A percentile compares a stretch with the other conserved stretches of the same genome.
Evolutionary conservation across 2,329 filamentous ascomycete genomes (phyloP).

Genomic region (Neoscytalidium dimidiatum): DNA sequence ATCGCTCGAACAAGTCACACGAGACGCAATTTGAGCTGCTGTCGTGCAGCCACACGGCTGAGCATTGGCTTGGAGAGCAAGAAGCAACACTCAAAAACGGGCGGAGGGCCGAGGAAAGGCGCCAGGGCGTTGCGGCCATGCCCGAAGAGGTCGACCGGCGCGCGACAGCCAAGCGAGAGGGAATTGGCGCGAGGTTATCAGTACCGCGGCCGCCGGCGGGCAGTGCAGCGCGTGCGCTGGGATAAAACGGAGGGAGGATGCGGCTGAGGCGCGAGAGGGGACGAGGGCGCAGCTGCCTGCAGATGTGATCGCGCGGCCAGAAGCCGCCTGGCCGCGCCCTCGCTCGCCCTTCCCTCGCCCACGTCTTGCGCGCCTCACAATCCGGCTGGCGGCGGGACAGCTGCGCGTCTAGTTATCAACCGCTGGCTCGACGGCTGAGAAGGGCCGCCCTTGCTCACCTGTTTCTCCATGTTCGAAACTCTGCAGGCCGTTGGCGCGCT

Average conservation of each 20-base stretch:
- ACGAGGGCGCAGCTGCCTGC: slow-evolving; percentile 4
- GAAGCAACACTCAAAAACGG: background rate
- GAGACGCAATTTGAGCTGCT: background rate
- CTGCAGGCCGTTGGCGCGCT: slow-evolving; percentile 6
- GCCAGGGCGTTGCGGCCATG: background rate
- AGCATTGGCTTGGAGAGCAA: background rate
- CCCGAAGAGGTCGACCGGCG: background rate
- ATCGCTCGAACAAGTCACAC: background rate
- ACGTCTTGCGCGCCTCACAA: background rate
- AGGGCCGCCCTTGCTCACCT: background rate
- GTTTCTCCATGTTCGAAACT: background rate
- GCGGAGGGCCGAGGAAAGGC: background rate
- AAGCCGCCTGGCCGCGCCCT: background rate
- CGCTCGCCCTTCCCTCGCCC: background rate
- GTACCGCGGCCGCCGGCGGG: background rate
- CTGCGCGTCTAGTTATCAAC: slow-evolving; percentile 1
- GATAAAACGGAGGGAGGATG: background rate
- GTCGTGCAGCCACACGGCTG: background rate
- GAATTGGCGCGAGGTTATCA: background rate
- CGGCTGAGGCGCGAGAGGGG: background rate
- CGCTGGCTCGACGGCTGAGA: background rate
- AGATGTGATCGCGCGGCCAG: too few species aligned
- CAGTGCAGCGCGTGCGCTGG: background rate
- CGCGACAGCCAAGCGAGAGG: background rate
- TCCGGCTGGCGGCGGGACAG: background rate